Evolutionary conservation across 768 basidiomycete species (phyloP).

Genomic region (Lepiota venenata): DNA sequence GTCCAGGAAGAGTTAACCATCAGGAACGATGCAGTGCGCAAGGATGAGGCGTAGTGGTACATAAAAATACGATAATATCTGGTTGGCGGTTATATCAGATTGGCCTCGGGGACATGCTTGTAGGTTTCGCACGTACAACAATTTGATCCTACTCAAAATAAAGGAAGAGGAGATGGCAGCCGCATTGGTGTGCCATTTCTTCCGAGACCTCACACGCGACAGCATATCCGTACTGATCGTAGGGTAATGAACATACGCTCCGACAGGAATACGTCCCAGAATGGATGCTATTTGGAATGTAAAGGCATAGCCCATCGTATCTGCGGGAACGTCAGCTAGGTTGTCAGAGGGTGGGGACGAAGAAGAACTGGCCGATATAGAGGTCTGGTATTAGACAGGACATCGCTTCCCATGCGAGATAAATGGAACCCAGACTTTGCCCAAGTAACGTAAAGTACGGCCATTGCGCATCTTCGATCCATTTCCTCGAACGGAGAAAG

Average conservation of each 20-base stretch:
- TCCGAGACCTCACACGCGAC: constrained; percentile 62
- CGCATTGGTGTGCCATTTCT: constrained; percentile 61
- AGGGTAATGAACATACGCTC: constrained; percentile 95
- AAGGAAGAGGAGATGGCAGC: constrained; percentile 50
- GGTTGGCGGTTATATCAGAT: constrained; percentile 7
- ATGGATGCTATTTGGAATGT: constrained; percentile 76
- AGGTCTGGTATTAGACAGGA: constrained; percentile 78
- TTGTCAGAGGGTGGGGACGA: background rate
- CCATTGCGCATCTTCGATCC: constrained; percentile 85
- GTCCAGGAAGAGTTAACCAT: constrained; percentile 99
- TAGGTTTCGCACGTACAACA: constrained; percentile 42
- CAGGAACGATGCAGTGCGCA: constrained; percentile 68
- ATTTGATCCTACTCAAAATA: constrained; percentile 56
- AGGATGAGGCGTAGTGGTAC: constrained; percentile 72
- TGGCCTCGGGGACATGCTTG: background rate
- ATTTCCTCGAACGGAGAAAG: constrained; percentile 63
- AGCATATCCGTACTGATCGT: constrained; percentile 97
- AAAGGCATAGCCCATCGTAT: constrained; percentile 98
- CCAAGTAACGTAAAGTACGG: constrained; percentile 88
- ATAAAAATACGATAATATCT: constrained; percentile 92
- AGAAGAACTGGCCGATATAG: constrained; percentile 67
- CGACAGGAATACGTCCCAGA: constrained; percentile 67
- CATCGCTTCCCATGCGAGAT: constrained; percentile 82
- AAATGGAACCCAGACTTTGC: constrained; percentile 87
- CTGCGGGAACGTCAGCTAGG: constrained; percentile 35